Evolutionary conservation across 2,329 filamentous ascomycete genomes (phyloP).

Genomic region (Fusarium dimerum): DNA sequence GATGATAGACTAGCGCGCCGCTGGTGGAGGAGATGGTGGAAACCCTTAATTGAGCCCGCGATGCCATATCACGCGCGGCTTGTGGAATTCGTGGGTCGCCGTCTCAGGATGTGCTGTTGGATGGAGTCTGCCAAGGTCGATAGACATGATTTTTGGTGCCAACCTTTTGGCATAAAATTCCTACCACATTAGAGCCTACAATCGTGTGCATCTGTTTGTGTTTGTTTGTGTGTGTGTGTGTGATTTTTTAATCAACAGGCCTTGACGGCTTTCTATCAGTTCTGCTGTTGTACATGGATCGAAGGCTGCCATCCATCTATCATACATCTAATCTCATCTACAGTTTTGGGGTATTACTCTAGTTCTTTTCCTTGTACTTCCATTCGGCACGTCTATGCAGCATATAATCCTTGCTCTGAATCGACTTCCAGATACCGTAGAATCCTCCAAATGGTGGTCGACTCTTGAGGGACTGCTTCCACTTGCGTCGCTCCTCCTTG

Average conservation of each 20-base stretch:
- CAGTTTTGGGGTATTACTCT: constrained; percentile 17
- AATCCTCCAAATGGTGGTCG: constrained; percentile 59
- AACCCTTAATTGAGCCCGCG: constrained; percentile 29
- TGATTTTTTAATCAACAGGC: too few species aligned
- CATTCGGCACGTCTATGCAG: constrained; percentile 55
- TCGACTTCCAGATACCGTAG: constrained; percentile 60
- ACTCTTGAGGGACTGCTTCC: constrained; percentile 46
- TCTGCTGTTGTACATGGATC: too few species aligned
- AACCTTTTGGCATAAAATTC: neutral
- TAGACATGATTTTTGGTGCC: constrained; percentile 24
- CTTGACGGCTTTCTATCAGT: too few species aligned
- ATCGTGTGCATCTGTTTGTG: too few species aligned
- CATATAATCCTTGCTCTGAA: constrained; percentile 57
- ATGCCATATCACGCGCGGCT: constrained; percentile 17
- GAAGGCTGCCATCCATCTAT: neutral
- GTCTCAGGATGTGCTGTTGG: constrained; percentile 18
- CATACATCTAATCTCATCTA: constrained; percentile 2
- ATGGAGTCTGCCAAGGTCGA: constrained; percentile 19
- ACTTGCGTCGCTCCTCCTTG: constrained; percentile 38
- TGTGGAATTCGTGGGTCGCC: constrained; percentile 25
- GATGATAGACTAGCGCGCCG: constrained; percentile 27
- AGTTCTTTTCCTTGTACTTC: constrained; percentile 47
- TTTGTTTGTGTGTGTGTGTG: too few species aligned
- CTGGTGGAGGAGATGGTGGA: constrained; percentile 16
- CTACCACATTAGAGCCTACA: too few species aligned